These are phyloP conservation scores for Phlyctochytrium arcticum DNA, from an alignment of 192 early-diverging fungal species.

Conservation along the genomic window DNA sequence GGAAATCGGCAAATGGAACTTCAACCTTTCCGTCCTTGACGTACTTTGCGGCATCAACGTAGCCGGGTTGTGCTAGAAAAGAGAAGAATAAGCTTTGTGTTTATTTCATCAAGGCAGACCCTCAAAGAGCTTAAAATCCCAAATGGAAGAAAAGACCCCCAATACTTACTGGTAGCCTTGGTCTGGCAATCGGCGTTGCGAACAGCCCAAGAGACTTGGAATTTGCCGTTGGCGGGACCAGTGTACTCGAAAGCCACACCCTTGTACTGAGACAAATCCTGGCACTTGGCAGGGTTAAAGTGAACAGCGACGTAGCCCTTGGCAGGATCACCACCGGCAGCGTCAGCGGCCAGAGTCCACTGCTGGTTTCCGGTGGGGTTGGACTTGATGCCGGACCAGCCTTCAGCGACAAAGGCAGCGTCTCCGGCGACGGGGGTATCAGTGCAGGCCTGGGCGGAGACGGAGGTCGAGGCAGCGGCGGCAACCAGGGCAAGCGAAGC, in stretches of 20 bases:
- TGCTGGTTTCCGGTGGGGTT: not conserved
- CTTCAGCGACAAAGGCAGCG: not conserved
- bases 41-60: conserved; percentile 7
- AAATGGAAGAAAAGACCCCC: not conserved
- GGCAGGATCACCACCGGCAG: not conserved
- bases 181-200: conserved; percentile 12
- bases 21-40: not conserved
- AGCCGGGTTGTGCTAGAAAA: not conserved
- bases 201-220: conserved; percentile 10
- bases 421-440: not conserved
- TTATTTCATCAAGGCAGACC: no score
- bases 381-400: not conserved
- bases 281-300: conserved; percentile 19
- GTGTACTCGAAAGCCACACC: conserved; percentile 11
- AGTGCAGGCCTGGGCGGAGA: not conserved
- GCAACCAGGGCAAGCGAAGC: not conserved
- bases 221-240: conserved; percentile 5
- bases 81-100: not conserved
- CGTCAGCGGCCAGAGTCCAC: not conserved
- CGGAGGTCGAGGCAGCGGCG: not conserved
- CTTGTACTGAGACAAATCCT: conserved; percentile 1
- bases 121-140: no score
- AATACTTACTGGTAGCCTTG: not conserved
- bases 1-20: conserved; percentile 16
- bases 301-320: conserved; percentile 17